Evolutionary conservation across 2,329 filamentous ascomycete species (phyloP).

Genomic region (Beauveria varroae): DNA sequence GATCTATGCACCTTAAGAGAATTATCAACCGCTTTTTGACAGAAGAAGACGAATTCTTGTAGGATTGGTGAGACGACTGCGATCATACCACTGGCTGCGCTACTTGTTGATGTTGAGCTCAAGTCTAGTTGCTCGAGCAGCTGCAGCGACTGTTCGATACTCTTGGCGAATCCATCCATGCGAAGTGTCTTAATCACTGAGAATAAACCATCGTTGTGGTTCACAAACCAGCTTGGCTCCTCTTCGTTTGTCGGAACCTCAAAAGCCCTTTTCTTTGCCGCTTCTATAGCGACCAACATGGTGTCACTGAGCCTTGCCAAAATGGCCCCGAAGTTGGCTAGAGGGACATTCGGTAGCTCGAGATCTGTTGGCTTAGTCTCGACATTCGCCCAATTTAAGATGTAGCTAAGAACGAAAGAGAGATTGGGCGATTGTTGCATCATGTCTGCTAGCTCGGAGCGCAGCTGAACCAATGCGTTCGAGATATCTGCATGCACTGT

Average conservation of each 20-base stretch:
- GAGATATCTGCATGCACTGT: slow-evolving; percentile 28
- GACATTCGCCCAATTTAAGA: slow-evolving; percentile 54
- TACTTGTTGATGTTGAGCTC: slow-evolving; percentile 18
- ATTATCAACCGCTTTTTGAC: slow-evolving; percentile 48
- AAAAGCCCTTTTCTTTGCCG: slow-evolving; percentile 50
- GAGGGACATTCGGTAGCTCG: slow-evolving; percentile 13
- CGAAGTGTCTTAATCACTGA: slow-evolving; percentile 53
- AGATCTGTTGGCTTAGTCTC: slow-evolving; percentile 16
- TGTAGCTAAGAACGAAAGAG: slow-evolving; percentile 57
- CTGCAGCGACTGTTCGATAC: slow-evolving; percentile 30
- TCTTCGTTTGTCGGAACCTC: slow-evolving; percentile 29
- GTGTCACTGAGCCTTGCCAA: slow-evolving; percentile 63
- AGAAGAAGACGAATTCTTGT: slow-evolving; percentile 61
- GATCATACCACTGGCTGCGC: slow-evolving; percentile 25
- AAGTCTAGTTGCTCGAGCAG: slow-evolving; percentile 27
- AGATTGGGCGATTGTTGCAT: slow-evolving; percentile 45
- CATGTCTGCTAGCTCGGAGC: slow-evolving; percentile 32
- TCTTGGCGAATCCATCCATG: slow-evolving; percentile 44
- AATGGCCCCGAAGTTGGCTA: slow-evolving; percentile 45
- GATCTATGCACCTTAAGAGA: slow-evolving; percentile 60
- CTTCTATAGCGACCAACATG: slow-evolving; percentile 73
- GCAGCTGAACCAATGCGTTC: slow-evolving; percentile 29
- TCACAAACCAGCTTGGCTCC: slow-evolving; percentile 28
- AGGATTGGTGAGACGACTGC: slow-evolving; percentile 55
- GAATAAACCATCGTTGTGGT: slow-evolving; percentile 42